A percentile compares a stretch with the other conserved stretches of the same genome.
phyloP scores from a whole-genome alignment of 345 rosid genomes.

The Gossypium australe region DNA sequence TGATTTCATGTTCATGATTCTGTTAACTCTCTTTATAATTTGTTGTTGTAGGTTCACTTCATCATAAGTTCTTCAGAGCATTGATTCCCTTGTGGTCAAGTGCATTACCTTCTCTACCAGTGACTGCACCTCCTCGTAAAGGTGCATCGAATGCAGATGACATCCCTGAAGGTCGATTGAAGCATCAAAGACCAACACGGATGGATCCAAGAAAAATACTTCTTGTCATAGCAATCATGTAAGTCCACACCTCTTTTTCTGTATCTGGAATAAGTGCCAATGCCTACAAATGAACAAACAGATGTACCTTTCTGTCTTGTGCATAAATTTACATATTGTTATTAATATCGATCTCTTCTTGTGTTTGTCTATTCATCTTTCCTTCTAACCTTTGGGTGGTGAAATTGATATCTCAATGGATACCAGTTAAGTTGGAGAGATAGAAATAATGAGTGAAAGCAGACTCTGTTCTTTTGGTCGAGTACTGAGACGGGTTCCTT shows the following conservation, averaged over 20 bases:
- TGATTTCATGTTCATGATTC: not conserved
- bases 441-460: not conserved
- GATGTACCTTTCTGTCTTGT: not conserved
- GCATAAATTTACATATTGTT: not conserved
- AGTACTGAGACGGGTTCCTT: not conserved
- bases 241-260: slow-evolving; percentile 9
- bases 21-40: not conserved
- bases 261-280: not conserved
- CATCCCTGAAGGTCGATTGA: slow-evolving; percentile 52
- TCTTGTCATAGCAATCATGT: slow-evolving; percentile 60
- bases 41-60: slow-evolving; percentile 61
- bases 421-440: not conserved
- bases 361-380: not conserved
- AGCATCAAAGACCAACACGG: slow-evolving; percentile 66
- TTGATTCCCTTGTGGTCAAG: slow-evolving; percentile 98
- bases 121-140: slow-evolving; percentile 86
- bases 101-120: slow-evolving; percentile 93
- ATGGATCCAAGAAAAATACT: slow-evolving; percentile 88
- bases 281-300: not conserved
- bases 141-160: slow-evolving; percentile 64
- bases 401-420: not conserved
- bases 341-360: too few species aligned
- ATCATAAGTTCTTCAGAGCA: slow-evolving; percentile 82
- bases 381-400: not conserved
- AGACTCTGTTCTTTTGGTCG: not conserved